A percentile compares a stretch with the other conserved stretches of the same genome.
phyloP scores from a whole-genome alignment of 768 basidiomycete species.

The Suillus sp. region DNA sequence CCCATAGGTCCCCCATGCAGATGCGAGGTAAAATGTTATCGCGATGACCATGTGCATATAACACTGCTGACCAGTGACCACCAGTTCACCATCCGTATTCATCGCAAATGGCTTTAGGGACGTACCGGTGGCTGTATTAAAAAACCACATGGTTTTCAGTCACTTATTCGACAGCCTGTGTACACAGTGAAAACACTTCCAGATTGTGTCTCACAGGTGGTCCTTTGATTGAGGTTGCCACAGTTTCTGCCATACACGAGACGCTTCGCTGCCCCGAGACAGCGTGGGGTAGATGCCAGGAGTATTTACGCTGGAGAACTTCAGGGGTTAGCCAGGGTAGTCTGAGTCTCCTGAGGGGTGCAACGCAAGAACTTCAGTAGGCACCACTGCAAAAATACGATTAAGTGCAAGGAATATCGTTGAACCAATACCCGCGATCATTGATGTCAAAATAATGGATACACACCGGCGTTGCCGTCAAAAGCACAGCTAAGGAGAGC shows the following conservation, averaged over 20 bases:
- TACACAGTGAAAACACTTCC: no score
- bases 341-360: not conserved
- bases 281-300: not conserved
- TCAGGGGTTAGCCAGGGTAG: not conserved
- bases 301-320: not conserved
- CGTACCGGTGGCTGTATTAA: not conserved
- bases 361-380: not conserved
- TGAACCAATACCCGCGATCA: not conserved
- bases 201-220: no score
- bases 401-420: not conserved
- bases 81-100: not conserved
- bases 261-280: not conserved
- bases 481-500: not conserved
- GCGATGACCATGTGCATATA: not conserved
- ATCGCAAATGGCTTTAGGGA: not conserved
- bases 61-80: not conserved
- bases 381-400: not conserved
- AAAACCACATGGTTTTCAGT: no score
- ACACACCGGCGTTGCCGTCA: not conserved
- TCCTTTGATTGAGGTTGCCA: no score
- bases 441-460: not conserved
- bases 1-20: not conserved
- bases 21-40: not conserved
- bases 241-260: no score
- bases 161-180: no score